A percentile compares a stretch with the other conserved stretches of the same genome.
Conservation (phyloP, 345 rosid species). For the Heritiera fomes region DNA sequence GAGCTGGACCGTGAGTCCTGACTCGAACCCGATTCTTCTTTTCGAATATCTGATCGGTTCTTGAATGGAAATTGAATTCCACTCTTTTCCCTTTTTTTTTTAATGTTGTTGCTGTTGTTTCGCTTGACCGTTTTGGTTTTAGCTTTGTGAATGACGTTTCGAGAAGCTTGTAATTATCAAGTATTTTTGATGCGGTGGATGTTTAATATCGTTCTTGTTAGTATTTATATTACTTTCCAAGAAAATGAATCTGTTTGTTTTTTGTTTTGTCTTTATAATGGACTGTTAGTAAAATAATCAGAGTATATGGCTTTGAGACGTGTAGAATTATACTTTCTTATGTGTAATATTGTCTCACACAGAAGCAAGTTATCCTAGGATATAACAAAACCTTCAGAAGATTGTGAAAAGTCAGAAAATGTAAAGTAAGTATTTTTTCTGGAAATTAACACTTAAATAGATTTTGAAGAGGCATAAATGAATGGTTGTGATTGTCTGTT, state of each 20-base stretch:
- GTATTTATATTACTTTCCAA: too few species aligned
- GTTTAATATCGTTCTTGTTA: background rate
- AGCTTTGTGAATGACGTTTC: conserved; percentile 28
- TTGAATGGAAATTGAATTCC: conserved; percentile 12
- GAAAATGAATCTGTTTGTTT: background rate
- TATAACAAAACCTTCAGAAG: too few species aligned
- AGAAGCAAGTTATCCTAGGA: too few species aligned
- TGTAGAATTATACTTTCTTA: too few species aligned
- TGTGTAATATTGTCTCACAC: too few species aligned
- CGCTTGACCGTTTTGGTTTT: background rate
- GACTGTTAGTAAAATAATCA: too few species aligned
- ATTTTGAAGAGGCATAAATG: too few species aligned
- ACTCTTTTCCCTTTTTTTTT: background rate
- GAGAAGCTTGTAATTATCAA: background rate
- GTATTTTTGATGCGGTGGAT: background rate
- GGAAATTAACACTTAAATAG: too few species aligned
- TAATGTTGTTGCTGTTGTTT: background rate
- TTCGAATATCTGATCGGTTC: conserved; percentile 19
- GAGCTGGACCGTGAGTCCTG: conserved; percentile 39
- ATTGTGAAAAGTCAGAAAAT: too few species aligned
- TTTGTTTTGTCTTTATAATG: background rate
- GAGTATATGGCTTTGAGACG: too few species aligned
- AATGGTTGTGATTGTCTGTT: too few species aligned
- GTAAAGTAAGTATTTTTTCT: too few species aligned
- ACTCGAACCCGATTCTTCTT: background rate